phyloP scores from a whole-genome alignment of 148 eudicot genomes.

The Arctostaphylos glauca region DNA sequence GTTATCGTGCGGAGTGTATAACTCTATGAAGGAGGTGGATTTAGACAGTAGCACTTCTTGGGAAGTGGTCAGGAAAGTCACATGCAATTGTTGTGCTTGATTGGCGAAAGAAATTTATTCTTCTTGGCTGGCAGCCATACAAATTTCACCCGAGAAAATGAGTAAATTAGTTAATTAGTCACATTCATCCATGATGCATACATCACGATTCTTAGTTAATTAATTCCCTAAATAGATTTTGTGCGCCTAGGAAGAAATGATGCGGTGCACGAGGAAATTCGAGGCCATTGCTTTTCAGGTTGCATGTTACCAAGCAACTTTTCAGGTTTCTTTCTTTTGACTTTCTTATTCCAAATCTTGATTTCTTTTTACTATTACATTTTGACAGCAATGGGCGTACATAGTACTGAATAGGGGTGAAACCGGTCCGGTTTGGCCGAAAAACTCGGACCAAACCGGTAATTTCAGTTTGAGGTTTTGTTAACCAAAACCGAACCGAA shows the following conservation, averaged over 20 bases:
- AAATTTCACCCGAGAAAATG: too few species aligned
- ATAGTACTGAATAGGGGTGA: too few species aligned
- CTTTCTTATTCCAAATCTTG: not conserved
- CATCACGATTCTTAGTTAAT: slow-evolving; percentile 13
- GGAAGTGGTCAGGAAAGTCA: not conserved
- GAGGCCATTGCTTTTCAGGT: slow-evolving; percentile 86
- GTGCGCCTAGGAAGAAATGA: slow-evolving; percentile 83
- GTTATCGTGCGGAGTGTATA: not conserved
- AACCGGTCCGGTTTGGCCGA: too few species aligned
- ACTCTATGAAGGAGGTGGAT: not conserved
- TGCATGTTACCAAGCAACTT: slow-evolving; percentile 5
- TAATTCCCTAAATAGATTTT: slow-evolving; percentile 51
- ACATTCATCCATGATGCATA: not conserved
- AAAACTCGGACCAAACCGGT: too few species aligned
- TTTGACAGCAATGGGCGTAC: slow-evolving; percentile 61
- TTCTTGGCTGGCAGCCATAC: not conserved
- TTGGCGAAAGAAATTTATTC: not conserved
- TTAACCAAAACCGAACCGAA: too few species aligned
- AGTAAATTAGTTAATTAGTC: not conserved
- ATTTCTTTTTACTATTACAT: not conserved
- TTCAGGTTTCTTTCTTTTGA: not conserved
- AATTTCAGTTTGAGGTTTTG: too few species aligned
- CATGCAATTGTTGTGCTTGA: not conserved
- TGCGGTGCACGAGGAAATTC: slow-evolving; percentile 80
- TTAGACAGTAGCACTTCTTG: not conserved